Percentiles rank a stretch among this genome's conserved stretches.
Evolutionary conservation across 2,329 filamentous ascomycete genomes (phyloP).

Genomic region (Zasmidium citrigriseum): DNA sequence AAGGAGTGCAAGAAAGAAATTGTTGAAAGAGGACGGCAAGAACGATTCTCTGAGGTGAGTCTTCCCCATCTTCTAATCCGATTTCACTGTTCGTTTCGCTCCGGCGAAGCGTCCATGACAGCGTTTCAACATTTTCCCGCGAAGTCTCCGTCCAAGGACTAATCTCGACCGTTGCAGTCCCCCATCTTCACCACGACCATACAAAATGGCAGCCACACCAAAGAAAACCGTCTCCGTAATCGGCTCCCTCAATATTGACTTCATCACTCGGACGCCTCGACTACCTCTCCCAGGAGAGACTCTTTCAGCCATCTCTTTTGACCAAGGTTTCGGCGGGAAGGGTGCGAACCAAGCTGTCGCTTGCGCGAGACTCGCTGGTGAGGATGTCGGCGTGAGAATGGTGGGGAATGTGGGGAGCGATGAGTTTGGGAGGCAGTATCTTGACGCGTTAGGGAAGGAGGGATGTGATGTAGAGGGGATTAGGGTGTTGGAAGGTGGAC

Average conservation of each 20-base stretch:
- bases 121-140: background rate
- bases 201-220: constrained; percentile 7
- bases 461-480: constrained; percentile 44
- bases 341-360: constrained; percentile 88
- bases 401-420: constrained; percentile 53
- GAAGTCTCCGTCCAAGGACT: background rate
- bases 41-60: background rate
- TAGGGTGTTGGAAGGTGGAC: constrained; percentile 42
- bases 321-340: constrained; percentile 84
- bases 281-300: constrained; percentile 86
- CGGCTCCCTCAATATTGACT: constrained; percentile 92
- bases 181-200: background rate
- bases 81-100: background rate
- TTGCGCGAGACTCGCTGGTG: constrained; percentile 27
- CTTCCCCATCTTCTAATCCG: no score
- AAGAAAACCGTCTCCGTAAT: constrained; percentile 66
- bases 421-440: constrained; percentile 41
- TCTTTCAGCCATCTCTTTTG: constrained; percentile 75
- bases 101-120: background rate
- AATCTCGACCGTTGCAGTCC: background rate
- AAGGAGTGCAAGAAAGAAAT: background rate
- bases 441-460: constrained; percentile 45
- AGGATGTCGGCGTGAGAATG: constrained; percentile 48
- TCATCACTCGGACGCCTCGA: constrained; percentile 83
- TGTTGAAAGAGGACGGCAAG: background rate